These are phyloP conservation scores for Phytophthora pistaciae DNA, from an alignment of 352 stramenopile species.

Conservation along the genomic window DNA sequence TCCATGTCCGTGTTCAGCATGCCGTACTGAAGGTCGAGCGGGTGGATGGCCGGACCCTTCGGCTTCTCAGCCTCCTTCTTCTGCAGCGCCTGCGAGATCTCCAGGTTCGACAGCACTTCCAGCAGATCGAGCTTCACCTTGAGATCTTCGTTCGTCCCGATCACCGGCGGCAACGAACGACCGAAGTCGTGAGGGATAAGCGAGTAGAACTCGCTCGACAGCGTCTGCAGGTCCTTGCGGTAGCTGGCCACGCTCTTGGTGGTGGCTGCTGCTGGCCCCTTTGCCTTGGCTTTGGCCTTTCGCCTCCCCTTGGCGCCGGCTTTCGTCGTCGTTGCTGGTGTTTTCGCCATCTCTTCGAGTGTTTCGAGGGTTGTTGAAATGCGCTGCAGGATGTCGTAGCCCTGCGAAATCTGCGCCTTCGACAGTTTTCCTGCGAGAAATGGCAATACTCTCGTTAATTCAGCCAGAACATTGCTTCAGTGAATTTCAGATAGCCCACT, in stretches of 20 bases:
- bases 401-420: constrained; percentile 69
- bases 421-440: constrained; percentile 46
- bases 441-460: constrained; percentile 4
- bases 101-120: constrained; percentile 64
- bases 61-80: constrained; percentile 40
- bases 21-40: constrained; percentile 61
- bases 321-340: constrained; percentile 25
- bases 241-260: constrained; percentile 32
- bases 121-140: constrained; percentile 72
- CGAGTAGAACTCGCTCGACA: constrained; percentile 77
- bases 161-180: constrained; percentile 54
- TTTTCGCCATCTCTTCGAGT: constrained; percentile 42
- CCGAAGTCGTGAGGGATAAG: constrained; percentile 78
- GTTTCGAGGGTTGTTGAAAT: constrained; percentile 53
- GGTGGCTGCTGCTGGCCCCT: constrained; percentile 24
- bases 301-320: constrained; percentile 28
- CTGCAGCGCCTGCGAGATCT: constrained; percentile 72
- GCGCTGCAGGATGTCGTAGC: constrained; percentile 62
- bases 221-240: constrained; percentile 50
- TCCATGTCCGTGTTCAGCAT: constrained; percentile 64
- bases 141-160: constrained; percentile 59
- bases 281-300: constrained; percentile 38
- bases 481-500: background rate
- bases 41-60: constrained; percentile 37
- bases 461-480: background rate